phyloP scores from a whole-genome alignment of 257 asterid species.

The Solanum lycopersicoides region DNA sequence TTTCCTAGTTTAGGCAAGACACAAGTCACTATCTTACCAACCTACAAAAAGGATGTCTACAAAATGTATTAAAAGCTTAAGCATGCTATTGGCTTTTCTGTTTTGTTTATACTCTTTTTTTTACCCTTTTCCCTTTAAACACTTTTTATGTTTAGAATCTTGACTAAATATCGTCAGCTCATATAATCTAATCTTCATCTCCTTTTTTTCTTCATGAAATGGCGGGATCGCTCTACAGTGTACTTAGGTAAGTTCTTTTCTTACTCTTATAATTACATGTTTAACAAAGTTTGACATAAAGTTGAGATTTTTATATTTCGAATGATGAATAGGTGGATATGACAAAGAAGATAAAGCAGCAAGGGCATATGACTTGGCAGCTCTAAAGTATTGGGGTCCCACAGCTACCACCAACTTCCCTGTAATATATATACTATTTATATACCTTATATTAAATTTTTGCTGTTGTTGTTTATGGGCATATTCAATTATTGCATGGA shows the following conservation, averaged over 20 bases:
- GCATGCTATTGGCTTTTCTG: not conserved
- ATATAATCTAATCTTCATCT: not conserved
- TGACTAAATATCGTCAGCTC: constrained; percentile 1
- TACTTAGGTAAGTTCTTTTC: constrained; percentile 57
- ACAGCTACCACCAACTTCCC: constrained; percentile 87
- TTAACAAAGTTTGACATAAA: not conserved
- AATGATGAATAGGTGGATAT: constrained; percentile 57
- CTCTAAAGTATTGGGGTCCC: constrained; percentile 94
- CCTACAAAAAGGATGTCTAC: not conserved
- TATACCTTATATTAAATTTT: not conserved
- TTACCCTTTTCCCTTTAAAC: not conserved
- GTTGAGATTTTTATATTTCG: not conserved
- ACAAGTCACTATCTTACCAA: not conserved
- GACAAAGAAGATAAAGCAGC: constrained; percentile 96
- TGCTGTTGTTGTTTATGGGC: not conserved
- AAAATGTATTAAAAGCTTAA: not conserved
- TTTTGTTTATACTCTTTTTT: not conserved
- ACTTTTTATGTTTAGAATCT: not conserved
- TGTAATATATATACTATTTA: constrained; percentile 17
- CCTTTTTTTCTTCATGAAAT: constrained; percentile 27
- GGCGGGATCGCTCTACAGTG: constrained; percentile 38
- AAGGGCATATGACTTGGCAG: constrained; percentile 83
- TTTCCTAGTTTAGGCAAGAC: not conserved
- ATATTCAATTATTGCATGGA: not conserved
- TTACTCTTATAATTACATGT: not conserved